Conservation (phyloP, 1,139 yeast genomes). For the Lodderomyces theae region DNA sequence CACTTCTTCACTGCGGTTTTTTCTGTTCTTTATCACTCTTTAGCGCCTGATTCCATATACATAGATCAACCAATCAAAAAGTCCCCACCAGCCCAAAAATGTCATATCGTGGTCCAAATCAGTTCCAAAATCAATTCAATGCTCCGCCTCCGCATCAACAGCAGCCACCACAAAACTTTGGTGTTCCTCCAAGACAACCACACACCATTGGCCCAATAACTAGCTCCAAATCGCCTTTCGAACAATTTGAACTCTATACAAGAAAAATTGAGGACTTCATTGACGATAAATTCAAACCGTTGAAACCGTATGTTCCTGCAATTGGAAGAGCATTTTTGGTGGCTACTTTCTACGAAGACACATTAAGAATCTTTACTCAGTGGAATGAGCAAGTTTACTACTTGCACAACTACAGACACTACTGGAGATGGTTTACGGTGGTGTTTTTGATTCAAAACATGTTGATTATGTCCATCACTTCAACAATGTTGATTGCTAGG, state of each 20-base stretch:
- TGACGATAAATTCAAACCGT: conserved; percentile 46
- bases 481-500: conserved; percentile 70
- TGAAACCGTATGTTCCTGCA: conserved; percentile 77
- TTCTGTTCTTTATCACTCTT: too few relatives aligned
- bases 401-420: conserved; percentile 74
- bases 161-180: conserved; percentile 11
- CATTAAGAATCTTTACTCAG: conserved; percentile 78
- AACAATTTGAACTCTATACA: conserved; percentile 47
- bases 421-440: conserved; percentile 78
- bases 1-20: too few relatives aligned
- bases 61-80: too few relatives aligned
- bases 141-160: conserved; percentile 12
- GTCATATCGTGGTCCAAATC: conserved; percentile 38
- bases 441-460: conserved; percentile 65
- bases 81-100: too few relatives aligned
- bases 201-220: conserved; percentile 28
- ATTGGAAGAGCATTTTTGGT: conserved; percentile 89
- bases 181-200: conserved; percentile 14
- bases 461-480: conserved; percentile 67
- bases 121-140: conserved; percentile 17
- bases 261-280: conserved; percentile 46
- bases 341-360: conserved; percentile 91
- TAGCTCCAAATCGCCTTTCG: conserved; percentile 24
- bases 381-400: conserved; percentile 92
- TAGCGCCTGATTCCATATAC: too few relatives aligned